phyloP scores from a whole-genome alignment of 176 grass and related monocot species.

The Ampelocalamus luodianensis region DNA sequence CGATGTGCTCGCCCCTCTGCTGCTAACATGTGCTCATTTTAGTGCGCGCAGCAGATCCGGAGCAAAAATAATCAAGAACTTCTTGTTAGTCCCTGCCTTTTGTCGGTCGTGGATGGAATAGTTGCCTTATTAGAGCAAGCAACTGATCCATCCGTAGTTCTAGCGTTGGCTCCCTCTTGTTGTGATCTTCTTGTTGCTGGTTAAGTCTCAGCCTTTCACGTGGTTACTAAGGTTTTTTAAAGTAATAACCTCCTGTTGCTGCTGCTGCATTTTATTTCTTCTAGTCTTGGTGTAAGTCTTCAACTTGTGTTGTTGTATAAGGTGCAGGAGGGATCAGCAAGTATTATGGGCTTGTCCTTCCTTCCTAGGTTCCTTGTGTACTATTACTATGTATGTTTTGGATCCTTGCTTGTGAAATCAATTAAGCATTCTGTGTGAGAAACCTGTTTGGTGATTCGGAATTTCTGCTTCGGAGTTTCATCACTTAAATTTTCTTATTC shows the following conservation, averaged over 20 bases:
- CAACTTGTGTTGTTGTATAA: background rate
- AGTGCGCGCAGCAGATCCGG: conserved; percentile 37
- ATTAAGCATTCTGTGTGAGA: conserved; percentile 8
- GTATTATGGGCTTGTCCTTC: conserved; percentile 31
- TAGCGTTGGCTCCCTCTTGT: background rate
- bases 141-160: conserved; percentile 28
- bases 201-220: conserved; percentile 1
- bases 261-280: background rate
- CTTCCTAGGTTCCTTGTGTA: background rate
- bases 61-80: background rate
- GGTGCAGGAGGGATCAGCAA: conserved; percentile 13
- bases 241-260: conserved; percentile 25
- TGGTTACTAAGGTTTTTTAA: conserved; percentile 36
- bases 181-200: background rate
- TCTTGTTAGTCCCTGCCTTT: background rate
- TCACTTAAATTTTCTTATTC: background rate
- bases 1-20: conserved; percentile 27
- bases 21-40: conserved; percentile 52
- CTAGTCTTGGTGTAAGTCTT: background rate
- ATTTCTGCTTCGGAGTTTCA: too few species aligned
- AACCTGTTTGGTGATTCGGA: background rate
- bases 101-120: background rate
- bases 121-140: conserved; percentile 47
- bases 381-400: background rate
- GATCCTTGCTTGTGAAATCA: background rate